Conservation (phyloP, 2,329 filamentous ascomycete genomes). For the Fusarium abutilonis region DNA sequence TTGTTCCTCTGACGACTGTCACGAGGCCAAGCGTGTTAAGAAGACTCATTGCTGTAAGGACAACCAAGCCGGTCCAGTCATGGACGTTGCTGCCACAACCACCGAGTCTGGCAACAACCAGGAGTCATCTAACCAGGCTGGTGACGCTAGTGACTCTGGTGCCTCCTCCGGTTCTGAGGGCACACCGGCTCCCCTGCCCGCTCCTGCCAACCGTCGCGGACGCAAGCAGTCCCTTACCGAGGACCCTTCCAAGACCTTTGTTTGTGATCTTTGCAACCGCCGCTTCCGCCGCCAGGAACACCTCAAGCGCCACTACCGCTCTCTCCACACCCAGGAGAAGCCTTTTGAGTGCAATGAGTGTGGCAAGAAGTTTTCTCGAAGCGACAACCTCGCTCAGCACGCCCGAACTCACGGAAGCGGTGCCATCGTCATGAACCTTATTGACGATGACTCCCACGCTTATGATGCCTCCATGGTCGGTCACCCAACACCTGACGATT, state of each 20-base stretch:
- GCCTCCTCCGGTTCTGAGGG: slow-evolving; percentile 58
- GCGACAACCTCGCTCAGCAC: slow-evolving; percentile 96
- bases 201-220: slow-evolving; percentile 85
- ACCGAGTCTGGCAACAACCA: slow-evolving; percentile 51
- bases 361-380: slow-evolving; percentile 98
- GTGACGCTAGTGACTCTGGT: slow-evolving; percentile 52
- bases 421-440: slow-evolving; percentile 88
- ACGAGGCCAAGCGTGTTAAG: slow-evolving; percentile 67
- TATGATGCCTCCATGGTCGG: slow-evolving; percentile 58
- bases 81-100: slow-evolving; percentile 54
- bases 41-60: slow-evolving; percentile 63
- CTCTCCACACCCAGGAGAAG: slow-evolving; percentile 98
- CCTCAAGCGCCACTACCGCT: slow-evolving; percentile 97
- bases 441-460: slow-evolving; percentile 70
- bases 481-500: slow-evolving; percentile 65
- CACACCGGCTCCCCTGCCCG: slow-evolving; percentile 55
- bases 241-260: slow-evolving; percentile 97
- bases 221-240: slow-evolving; percentile 99
- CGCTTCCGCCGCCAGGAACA: slow-evolving; percentile 98
- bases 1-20: slow-evolving; percentile 56
- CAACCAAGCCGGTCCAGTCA: slow-evolving; percentile 50
- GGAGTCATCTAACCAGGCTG: slow-evolving; percentile 49
- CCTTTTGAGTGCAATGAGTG: slow-evolving; percentile 98
- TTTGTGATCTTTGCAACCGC: slow-evolving; percentile 94
- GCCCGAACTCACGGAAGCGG: slow-evolving; percentile 91